These are phyloP conservation scores for Cadophora sp. DNA, from an alignment of 2,329 filamentous ascomycete species.

Conservation along the genomic window DNA sequence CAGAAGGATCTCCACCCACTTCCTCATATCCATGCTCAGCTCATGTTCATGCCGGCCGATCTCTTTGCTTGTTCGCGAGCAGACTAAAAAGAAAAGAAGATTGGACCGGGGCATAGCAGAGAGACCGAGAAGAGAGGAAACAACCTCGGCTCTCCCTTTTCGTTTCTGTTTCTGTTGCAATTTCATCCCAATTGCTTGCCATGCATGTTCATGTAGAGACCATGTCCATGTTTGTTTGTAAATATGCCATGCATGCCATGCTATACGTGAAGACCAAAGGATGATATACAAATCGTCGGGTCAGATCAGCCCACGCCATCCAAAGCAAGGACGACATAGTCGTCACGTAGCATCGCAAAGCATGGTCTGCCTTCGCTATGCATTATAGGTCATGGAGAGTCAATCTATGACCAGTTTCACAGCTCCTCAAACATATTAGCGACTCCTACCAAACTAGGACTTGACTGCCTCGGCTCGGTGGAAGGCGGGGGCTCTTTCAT, in stretches of 20 bases:
- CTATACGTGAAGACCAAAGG: not conserved
- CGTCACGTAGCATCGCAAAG: not conserved
- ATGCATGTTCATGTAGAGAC: not conserved
- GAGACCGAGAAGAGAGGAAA: not conserved
- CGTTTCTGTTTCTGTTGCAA: not conserved
- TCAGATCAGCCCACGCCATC: not conserved
- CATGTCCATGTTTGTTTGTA: not conserved
- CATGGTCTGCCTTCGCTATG: not conserved
- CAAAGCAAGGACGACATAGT: not conserved
- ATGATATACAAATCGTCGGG: not conserved
- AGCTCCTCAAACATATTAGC: slow-evolving; percentile 41
- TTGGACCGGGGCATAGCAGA: not conserved
- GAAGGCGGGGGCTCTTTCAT: slow-evolving; percentile 56
- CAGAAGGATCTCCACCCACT: not conserved
- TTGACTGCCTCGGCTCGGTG: slow-evolving; percentile 25
- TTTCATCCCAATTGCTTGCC: not conserved
- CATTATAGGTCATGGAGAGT: not conserved
- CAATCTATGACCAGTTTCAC: not conserved
- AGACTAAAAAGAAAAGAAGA: not conserved
- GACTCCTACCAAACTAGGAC: slow-evolving; percentile 42
- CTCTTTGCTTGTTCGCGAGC: not conserved
- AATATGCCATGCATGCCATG: not conserved
- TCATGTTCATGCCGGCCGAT: not conserved
- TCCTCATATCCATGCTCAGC: not conserved
- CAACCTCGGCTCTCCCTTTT: not conserved